A percentile compares a stretch with the other conserved stretches of the same genome.
phyloP scores from a whole-genome alignment of 1,139 yeast species.

The Sugiyamaella japonica region DNA sequence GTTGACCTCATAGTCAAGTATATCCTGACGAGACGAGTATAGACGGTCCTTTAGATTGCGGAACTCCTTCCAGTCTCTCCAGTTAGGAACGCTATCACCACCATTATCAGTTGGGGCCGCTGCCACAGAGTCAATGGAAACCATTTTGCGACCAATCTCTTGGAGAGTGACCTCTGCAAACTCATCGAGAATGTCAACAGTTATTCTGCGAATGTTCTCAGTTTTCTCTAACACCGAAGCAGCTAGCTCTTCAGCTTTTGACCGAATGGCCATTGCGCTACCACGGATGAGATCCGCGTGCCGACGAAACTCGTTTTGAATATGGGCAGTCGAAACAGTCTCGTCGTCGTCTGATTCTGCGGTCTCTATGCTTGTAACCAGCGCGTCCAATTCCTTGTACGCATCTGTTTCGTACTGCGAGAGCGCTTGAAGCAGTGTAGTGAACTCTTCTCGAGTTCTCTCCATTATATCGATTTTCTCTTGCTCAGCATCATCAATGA shows the following conservation, averaged over 20 bases:
- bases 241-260: conserved; percentile 37
- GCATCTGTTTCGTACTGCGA: conserved; percentile 28
- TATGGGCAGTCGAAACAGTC: conserved; percentile 24
- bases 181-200: conserved; percentile 44
- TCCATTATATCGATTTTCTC: conserved; percentile 32
- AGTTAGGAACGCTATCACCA: conserved; percentile 44
- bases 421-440: conserved; percentile 30
- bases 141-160: conserved; percentile 41
- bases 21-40: conserved; percentile 55
- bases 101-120: conserved; percentile 42
- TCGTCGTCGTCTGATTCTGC: conserved; percentile 12
- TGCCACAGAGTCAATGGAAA: conserved; percentile 25
- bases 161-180: conserved; percentile 41
- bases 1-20: conserved; percentile 53
- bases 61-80: conserved; percentile 71
- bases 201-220: conserved; percentile 40
- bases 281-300: conserved; percentile 35
- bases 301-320: conserved; percentile 35
- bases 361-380: conserved; percentile 26
- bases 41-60: conserved; percentile 58
- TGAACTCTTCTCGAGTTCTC: conserved; percentile 32
- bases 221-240: conserved; percentile 36
- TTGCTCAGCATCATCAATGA: conserved; percentile 37
- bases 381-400: conserved; percentile 25
- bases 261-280: conserved; percentile 38